Base-by-base conservation (phyloP, 164 flowering plant species). In the Berberis vulgaris region DNA sequence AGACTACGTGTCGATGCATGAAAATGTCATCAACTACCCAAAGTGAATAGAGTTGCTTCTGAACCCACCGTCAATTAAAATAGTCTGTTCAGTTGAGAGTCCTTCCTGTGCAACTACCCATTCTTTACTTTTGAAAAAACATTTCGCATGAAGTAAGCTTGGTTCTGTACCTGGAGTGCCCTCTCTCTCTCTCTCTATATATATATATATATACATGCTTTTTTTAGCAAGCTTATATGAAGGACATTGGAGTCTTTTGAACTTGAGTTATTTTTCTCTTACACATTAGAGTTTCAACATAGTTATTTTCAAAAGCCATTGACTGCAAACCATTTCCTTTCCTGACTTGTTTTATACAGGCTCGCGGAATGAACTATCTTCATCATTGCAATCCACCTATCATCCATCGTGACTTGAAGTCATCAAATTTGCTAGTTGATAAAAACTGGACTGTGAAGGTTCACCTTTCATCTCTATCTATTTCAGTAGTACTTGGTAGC, bases 401-500 rank as follows among this genome's bases (percentile, higher is more conserved):
- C 67, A 76, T 95, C 57, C 99, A 95, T 67, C 89, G 97, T 54
- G 97, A 95, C 75, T 77, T 95, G 72, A 95, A 95, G 81, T 86
- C 99, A 55, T 91, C 99, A 54, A 95, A 95, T 82, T 83, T 95
- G 52, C 76, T 95, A 13, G 97, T 95, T 63, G 99, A 95, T 71
- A 91, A 73, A 75, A 89, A 91, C 77, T 95, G 97, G 97, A 91
- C 84, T 42, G 99, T 91, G 62, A 95, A 91, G 96, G 99, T 95
- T 42, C 7, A 39, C 10, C 7, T 38, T 2, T 9, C 9, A 45
- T 61, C 13, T 54, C n/a, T 52, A 4, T 1, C 11, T 52, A 52
- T 41, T 42, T 6, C 9, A 7, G n/a, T 8, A 13, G 6, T n/a
- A 43, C 11, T 52, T 45, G 6, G 39, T 39, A 42, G 41, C n/a